A percentile compares a stretch with the other conserved stretches of the same genome.
Conservation (phyloP, 768 basidiomycete species). For the Tulasnella sp. region DNA sequence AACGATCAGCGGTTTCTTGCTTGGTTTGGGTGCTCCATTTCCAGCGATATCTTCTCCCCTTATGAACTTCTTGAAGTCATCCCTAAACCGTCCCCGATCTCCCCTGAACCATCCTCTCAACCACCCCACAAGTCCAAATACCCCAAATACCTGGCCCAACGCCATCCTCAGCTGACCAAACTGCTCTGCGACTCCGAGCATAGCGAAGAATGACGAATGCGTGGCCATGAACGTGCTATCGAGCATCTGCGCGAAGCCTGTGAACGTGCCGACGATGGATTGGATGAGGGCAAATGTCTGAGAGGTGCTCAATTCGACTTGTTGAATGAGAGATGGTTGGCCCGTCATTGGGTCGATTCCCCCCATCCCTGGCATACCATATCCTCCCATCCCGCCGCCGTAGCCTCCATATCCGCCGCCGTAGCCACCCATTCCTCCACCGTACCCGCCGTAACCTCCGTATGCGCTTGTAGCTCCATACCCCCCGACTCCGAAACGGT, state of each 20-base stretch:
- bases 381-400: constrained; percentile 26
- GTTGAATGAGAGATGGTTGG: constrained; percentile 64
- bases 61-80: constrained; percentile 69
- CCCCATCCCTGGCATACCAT: constrained; percentile 27
- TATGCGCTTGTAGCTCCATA: constrained; percentile 26
- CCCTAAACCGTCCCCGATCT: constrained; percentile 36
- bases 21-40: constrained; percentile 44
- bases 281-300: constrained; percentile 90
- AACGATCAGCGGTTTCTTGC: constrained; percentile 81
- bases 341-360: constrained; percentile 34
- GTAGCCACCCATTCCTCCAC: constrained; percentile 29
- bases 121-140: constrained; percentile 87
- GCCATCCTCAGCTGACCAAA: constrained; percentile 85
- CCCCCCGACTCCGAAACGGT: constrained; percentile 30
- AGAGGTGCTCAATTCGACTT: constrained; percentile 79
- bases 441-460: constrained; percentile 37
- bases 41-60: constrained; percentile 36
- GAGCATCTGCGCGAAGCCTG: constrained; percentile 92
- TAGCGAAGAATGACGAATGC: constrained; percentile 88
- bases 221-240: constrained; percentile 97
- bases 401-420: constrained; percentile 33
- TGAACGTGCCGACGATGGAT: constrained; percentile 89
- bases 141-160: constrained; percentile 81
- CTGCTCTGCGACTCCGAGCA: constrained; percentile 82
- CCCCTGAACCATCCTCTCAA: constrained; percentile 52